A percentile compares a stretch with the other conserved stretches of the same genome.
Conservation (phyloP, 768 basidiomycete genomes). For the Saitozyma podzolica region DNA sequence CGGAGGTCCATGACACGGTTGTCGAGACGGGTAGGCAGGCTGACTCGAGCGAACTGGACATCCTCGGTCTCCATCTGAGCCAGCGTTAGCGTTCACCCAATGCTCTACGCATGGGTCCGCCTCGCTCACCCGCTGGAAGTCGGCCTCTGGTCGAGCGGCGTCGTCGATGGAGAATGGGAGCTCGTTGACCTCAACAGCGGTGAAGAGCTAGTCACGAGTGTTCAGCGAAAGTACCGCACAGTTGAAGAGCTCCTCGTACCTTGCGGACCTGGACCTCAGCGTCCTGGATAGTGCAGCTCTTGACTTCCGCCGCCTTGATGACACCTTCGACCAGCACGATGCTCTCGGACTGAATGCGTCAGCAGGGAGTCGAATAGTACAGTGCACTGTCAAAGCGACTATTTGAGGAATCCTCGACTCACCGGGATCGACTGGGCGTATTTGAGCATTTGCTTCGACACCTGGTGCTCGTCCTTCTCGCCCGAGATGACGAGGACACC, state of each 20-base stretch:
- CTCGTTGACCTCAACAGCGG: conserved; percentile 68
- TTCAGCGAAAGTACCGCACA: conserved; percentile 1
- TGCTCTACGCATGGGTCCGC: conserved; percentile 58
- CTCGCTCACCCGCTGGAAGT: conserved; percentile 60
- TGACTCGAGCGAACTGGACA: conserved; percentile 63
- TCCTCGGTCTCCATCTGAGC: conserved; percentile 52
- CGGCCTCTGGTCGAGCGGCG: conserved; percentile 78
- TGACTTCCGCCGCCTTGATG: conserved; percentile 79
- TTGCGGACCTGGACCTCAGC: conserved; percentile 82
- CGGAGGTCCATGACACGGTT: conserved; percentile 91
- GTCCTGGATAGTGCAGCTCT: conserved; percentile 82
- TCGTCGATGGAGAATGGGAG: conserved; percentile 93
- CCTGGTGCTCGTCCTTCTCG: conserved; percentile 55
- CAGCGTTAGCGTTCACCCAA: conserved; percentile 1
- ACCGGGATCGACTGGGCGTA: conserved; percentile 73
- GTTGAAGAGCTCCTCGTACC: conserved; percentile 56
- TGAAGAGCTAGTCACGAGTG: conserved; percentile 63
- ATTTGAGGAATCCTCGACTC: conserved; percentile 10
- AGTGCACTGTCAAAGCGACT: background rate
- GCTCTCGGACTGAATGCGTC: conserved; percentile 62
- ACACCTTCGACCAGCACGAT: conserved; percentile 87
- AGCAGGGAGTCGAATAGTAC: background rate
- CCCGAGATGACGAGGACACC: conserved; percentile 71
- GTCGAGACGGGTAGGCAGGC: conserved; percentile 90
- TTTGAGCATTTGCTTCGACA: conserved; percentile 97